Evolutionary conservation across 306 rosid genomes (phyloP), one percentile per base, ranked within the genome.

Genomic region (Abrus precatorius): DNA sequence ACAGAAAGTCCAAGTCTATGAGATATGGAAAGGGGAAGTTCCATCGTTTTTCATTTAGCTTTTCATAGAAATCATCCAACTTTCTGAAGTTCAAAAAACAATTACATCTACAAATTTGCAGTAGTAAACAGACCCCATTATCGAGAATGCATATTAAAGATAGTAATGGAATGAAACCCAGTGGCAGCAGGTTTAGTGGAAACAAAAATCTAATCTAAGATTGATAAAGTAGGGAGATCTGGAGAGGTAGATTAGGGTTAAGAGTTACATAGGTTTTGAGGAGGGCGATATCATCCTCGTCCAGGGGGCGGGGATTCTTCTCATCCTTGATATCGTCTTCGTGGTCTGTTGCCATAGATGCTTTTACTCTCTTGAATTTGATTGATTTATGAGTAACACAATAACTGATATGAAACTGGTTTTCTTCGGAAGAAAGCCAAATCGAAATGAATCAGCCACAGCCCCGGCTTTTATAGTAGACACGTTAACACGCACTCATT

Each of bases 251-350:
- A 5, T 38, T 62, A 80, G 84, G 88, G 88, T 74, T 76, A 48
- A 57, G 59, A 64, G 77, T 45, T 81, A 93, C 97, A 67, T 93
- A 93, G 61, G 97, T 93, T 82, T 91, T 93, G 80, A 93, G 97
- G 27, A 93, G 91, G 11, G 94, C 97, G 38, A 91, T 93, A 64
- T 93, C 97, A 74, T 93, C 97, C 84, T 93, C 97, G 10, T 93
- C 97, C 49, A 93, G 97, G 7, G 97, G 97, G 38, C 81, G 94
- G 45, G 97, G 97, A 69, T 91, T 93, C 89, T 93, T 93, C 94
- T 91, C 97, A 80, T 89, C 94, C 87, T 89, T 93, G 83, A 91
- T 1, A 78, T 91, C 93, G 41, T 91, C 92, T 75, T 93, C 97
- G 2, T 86, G 89, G 11, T 91, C 94, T 0, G 73, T 85, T 30